Evolutionary conservation across 129 eudicot species (phyloP), one percentile per base, ranked within the genome.

Genomic region (Kitagawia praeruptora): DNA sequence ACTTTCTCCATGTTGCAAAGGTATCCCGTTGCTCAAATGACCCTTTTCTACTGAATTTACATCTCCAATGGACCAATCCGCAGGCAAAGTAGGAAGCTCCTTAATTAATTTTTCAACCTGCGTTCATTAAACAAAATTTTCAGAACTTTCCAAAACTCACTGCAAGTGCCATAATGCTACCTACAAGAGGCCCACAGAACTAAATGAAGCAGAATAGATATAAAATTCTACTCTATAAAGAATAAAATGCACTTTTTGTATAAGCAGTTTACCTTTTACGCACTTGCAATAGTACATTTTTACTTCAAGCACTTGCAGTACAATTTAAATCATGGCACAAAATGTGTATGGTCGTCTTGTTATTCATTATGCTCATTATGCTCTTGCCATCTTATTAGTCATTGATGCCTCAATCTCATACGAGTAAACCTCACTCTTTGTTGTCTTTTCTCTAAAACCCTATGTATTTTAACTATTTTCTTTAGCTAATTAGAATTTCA

Each of bases 41-140:
- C 82, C 81, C 66, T 85, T 87, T 67, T 88, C 93, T 40, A 77
- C 14, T 40, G 81, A 66, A 82, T 47, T 83, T 25, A 73, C 48
- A 77, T 89, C 88, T 70, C 96, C 96, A 80, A 78, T 91, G 46
- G 96, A 84, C 82, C 88, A 90, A 83, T 95, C 98, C 83, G 88
- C 90, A 64, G 96, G 97, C 74, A 92, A 93, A 76, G 83, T 92
- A 48, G 94, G 98, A 79, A 95, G 83, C 91, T 95, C 98, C 84
- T 88, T 87, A 75, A 92, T 95, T 81, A 95, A 78, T 80, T 92
- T 95, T 80, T 95, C 98, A 78, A 95, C 96, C 98, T 94, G 87
- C 80, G 80, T 61, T 58, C 76, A 80, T 28, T 56, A 25, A 46
- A 74, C 14, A 48, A 38, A 38, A 73, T 31, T 41, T 70, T 15